Evolutionary conservation across 176 grass and related monocot species (phyloP).

Genomic region (Zea luxurians): DNA sequence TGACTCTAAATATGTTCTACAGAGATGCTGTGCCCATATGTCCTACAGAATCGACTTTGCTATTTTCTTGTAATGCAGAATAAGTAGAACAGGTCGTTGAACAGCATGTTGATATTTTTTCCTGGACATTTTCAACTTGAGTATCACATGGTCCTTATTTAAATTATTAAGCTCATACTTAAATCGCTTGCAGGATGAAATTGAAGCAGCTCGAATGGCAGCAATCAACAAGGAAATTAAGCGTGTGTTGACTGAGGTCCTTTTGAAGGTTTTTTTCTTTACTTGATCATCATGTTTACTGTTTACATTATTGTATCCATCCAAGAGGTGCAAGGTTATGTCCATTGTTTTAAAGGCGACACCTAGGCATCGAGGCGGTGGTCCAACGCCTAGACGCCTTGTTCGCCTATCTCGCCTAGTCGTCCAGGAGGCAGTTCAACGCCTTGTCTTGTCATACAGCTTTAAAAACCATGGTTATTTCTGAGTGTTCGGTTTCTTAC

Average conservation of each 20-base stretch:
- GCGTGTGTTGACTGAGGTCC: constrained; percentile 89
- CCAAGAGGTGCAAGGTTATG: constrained; percentile 8
- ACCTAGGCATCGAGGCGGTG: no score
- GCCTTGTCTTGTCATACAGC: no score
- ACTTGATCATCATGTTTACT: constrained; percentile 15
- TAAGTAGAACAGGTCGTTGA: constrained; percentile 19
- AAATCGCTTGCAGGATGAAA: constrained; percentile 67
- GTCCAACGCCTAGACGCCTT: no score
- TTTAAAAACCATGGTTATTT: not conserved
- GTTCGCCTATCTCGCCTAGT: no score
- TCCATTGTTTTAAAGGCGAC: no score
- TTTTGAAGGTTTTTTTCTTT: constrained; percentile 70
- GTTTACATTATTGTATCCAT: constrained; percentile 5
- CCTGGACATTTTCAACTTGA: not conserved
- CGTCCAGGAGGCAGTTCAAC: no score
- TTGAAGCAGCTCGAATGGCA: constrained; percentile 51
- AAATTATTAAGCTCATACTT: constrained; percentile 20
- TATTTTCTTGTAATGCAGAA: not conserved
- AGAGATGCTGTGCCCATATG: not conserved
- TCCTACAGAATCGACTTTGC: not conserved
- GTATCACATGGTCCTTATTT: constrained; percentile 19
- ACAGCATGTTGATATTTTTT: not conserved
- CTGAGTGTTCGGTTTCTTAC: constrained; percentile 21
- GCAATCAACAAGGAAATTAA: constrained; percentile 96
- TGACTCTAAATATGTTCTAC: constrained; percentile 8